Percentiles rank a stretch among this genome's conserved stretches.
These are phyloP conservation scores for Neoscytalidium dimidiatum DNA, from an alignment of 2,329 filamentous ascomycete species.

Conservation along the genomic window DNA sequence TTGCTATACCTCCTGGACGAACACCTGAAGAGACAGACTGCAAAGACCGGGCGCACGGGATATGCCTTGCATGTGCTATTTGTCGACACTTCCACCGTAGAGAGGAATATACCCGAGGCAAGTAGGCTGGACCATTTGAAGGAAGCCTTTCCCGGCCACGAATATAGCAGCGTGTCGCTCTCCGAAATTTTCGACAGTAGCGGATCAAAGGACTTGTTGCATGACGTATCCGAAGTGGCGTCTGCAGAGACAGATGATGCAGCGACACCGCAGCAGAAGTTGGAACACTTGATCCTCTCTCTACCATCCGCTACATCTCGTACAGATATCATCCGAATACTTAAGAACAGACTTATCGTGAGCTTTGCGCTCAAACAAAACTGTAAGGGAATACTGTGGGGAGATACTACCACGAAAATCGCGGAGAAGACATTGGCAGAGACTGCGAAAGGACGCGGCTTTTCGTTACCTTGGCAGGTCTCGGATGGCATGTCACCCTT, in stretches of 20 bases:
- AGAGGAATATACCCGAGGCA: slow-evolving; percentile 49
- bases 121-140: slow-evolving; percentile 44
- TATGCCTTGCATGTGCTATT: slow-evolving; percentile 65
- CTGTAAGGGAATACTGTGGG: slow-evolving; percentile 76
- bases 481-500: slow-evolving; percentile 69
- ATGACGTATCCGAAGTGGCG: not conserved
- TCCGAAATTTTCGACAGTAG: slow-evolving; percentile 51
- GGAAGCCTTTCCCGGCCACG: slow-evolving; percentile 65
- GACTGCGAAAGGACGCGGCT: slow-evolving; percentile 88
- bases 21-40: slow-evolving; percentile 66
- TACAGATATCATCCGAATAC: slow-evolving; percentile 69
- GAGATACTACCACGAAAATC: slow-evolving; percentile 82
- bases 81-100: slow-evolving; percentile 50
- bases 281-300: slow-evolving; percentile 58
- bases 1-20: slow-evolving; percentile 75
- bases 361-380: slow-evolving; percentile 59
- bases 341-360: slow-evolving; percentile 73
- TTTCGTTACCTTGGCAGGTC: slow-evolving; percentile 77
- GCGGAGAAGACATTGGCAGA: slow-evolving; percentile 84
- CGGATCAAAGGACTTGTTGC: not conserved
- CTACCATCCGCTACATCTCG: slow-evolving; percentile 75
- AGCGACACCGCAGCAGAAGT: slow-evolving; percentile 25
- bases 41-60: slow-evolving; percentile 63
- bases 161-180: slow-evolving; percentile 65
- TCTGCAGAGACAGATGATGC: not conserved